Conservation (phyloP, 2,329 filamentous ascomycete genomes). For the Cladosporium sphaerospermum region DNA sequence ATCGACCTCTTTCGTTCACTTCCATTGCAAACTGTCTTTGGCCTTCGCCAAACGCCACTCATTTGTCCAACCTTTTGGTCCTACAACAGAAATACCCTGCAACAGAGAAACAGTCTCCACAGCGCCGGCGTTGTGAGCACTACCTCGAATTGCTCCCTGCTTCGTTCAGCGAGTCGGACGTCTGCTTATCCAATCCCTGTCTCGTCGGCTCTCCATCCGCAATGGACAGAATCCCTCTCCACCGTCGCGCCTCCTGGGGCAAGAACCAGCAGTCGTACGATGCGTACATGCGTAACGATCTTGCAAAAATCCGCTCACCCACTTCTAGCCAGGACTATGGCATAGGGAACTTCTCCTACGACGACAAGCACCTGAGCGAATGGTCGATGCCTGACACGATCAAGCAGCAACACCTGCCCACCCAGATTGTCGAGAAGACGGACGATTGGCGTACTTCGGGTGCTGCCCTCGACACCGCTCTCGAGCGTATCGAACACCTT, state of each 20-base stretch:
- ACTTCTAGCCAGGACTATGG: conserved; percentile 20
- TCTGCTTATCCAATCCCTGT: too few relatives aligned
- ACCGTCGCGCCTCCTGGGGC: conserved; percentile 27
- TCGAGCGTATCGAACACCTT: conserved; percentile 30
- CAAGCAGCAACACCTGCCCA: conserved; percentile 28
- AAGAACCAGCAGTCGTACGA: conserved; percentile 20
- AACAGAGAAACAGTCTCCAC: neutral
- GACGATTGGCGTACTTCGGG: conserved; percentile 37
- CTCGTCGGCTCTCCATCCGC: neutral
- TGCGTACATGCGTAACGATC: conserved; percentile 20
- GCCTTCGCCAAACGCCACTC: neutral
- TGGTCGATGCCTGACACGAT: conserved; percentile 37
- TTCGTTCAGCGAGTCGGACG: too few relatives aligned
- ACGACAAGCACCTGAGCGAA: conserved; percentile 30
- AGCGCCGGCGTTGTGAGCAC: conserved; percentile 8
- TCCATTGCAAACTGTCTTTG: neutral
- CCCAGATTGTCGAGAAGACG: conserved; percentile 28
- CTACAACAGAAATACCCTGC: neutral
- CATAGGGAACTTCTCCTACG: conserved; percentile 30
- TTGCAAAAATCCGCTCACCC: conserved; percentile 16
- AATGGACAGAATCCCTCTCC: conserved; percentile 14
- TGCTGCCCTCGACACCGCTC: conserved; percentile 40
- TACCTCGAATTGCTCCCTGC: neutral
- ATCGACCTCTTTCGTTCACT: neutral
- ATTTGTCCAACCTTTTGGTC: neutral